Evolutionary conservation across 768 basidiomycete species (phyloP), one percentile per base, ranked within the genome.

Genomic region (Lactifluus echinatus): DNA sequence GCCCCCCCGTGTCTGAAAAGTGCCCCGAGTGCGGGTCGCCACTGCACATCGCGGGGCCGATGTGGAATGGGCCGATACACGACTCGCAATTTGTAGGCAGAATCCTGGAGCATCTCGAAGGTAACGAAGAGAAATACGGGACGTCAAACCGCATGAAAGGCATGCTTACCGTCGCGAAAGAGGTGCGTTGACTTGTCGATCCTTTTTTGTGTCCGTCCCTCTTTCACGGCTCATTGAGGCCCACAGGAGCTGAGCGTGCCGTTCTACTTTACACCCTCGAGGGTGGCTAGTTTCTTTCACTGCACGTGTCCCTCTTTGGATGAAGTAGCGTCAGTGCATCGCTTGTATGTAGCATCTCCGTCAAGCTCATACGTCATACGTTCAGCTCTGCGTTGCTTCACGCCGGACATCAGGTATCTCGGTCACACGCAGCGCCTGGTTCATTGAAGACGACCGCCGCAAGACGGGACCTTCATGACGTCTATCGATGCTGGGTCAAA

Each of bases 11-110:
- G 2, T 62, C 80, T 14, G 76, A 80, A 33, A 77, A 74, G 63
- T 99, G 96, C 67, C 80, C 82, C 0, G 87, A 97, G 68, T 99
- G 95, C 67, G 82, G 85, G 15, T 82, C 81, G 4, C 71, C 73
- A 15, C 71, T 92, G 61, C 89, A 94, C 70, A 90, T 93, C 34
- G 91, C 88, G 19, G 96, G 96, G 1, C 96, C 96, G 0, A 94
- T 99, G 89, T 98, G 96, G 96, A 84, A 87, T 5, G 93, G 87
- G 1, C 81, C 86, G 1, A 71, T 99, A 23, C 96, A 99, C 66
- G 79, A 93, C 66, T 63, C 73, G 1, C 75, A 74, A 6, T 99
- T 97, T 64, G 77, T 92, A 5, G 68, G 72, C n/a, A 80, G 81
- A 61, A 84, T 95, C 14, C 73, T 96, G 29, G 74, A 79, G 21